phyloP scores from a whole-genome alignment of 768 basidiomycete genomes.

The Suillus discolor region DNA sequence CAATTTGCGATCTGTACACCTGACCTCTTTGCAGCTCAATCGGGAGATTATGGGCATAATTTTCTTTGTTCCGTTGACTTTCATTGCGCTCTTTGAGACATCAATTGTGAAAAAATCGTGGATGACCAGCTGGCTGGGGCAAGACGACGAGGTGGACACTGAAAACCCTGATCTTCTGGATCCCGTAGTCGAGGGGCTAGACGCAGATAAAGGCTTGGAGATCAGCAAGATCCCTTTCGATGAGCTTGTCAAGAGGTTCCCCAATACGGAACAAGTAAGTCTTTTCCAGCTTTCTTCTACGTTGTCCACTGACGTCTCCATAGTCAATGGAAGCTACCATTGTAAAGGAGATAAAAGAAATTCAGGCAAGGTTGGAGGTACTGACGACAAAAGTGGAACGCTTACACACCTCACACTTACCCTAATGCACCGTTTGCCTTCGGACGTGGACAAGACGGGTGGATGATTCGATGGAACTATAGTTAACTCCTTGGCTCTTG shows the following conservation, averaged over 20 bases:
- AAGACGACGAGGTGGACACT: slow-evolving; percentile 58
- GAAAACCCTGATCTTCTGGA: slow-evolving; percentile 57
- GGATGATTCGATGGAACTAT: not conserved
- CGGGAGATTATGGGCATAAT: slow-evolving; percentile 72
- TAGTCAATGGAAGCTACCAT: slow-evolving; percentile 75
- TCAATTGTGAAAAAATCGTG: slow-evolving; percentile 60
- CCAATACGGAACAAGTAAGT: slow-evolving; percentile 69
- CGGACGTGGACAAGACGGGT: not conserved
- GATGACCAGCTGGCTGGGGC: slow-evolving; percentile 69
- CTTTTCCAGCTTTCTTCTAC: slow-evolving; percentile 11
- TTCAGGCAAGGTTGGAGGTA: slow-evolving; percentile 47
- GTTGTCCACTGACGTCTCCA: slow-evolving; percentile 6
- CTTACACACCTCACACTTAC: slow-evolving; percentile 19
- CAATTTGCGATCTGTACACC: not conserved
- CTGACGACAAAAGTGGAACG: slow-evolving; percentile 40
- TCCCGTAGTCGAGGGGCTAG: slow-evolving; percentile 60
- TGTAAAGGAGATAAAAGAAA: slow-evolving; percentile 58
- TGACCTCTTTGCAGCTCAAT: slow-evolving; percentile 57
- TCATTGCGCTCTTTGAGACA: slow-evolving; percentile 75
- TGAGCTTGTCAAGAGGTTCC: slow-evolving; percentile 71
- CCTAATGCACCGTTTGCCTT: not conserved
- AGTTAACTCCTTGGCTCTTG: not conserved
- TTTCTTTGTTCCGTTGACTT: slow-evolving; percentile 79
- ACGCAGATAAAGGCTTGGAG: slow-evolving; percentile 53
- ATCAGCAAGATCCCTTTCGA: slow-evolving; percentile 75